Percentiles rank a stretch among this genome's conserved stretches.
Conservation (phyloP, 1,284 basidiomycete species). For the Rhodotorula mucilaginosa region DNA sequence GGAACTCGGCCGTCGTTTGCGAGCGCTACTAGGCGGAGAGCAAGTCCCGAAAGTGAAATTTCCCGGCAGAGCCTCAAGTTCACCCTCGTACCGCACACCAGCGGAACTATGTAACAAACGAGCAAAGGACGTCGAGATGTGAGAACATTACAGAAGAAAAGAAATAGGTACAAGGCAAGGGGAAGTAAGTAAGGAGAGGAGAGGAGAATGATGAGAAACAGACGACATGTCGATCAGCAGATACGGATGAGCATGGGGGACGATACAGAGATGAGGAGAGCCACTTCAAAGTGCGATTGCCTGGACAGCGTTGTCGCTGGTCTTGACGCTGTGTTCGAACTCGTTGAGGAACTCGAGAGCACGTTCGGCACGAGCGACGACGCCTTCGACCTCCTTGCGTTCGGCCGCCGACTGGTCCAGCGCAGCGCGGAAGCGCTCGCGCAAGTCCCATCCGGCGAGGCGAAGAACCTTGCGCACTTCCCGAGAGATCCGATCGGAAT, state of each 20-base stretch:
- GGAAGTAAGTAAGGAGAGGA: too few species aligned
- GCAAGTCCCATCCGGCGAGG: constrained; percentile 86
- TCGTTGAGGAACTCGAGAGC: constrained; percentile 72
- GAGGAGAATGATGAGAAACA: too few species aligned
- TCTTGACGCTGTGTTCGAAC: constrained; percentile 37
- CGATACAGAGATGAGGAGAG: background rate
- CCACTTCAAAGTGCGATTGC: constrained; percentile 14
- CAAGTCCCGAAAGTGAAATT: too few species aligned
- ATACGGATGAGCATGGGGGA: background rate
- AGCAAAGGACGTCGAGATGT: too few species aligned
- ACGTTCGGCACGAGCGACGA: constrained; percentile 63
- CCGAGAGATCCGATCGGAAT: constrained; percentile 69
- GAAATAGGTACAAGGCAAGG: too few species aligned
- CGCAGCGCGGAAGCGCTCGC: constrained; percentile 75
- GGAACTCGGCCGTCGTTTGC: too few species aligned
- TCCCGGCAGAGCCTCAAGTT: too few species aligned
- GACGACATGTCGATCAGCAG: too few species aligned
- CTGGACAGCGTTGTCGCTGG: constrained; percentile 27
- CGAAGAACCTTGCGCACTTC: constrained; percentile 94
- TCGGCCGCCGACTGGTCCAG: constrained; percentile 74
- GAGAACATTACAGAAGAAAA: too few species aligned
- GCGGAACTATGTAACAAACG: too few species aligned
- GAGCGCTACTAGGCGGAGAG: too few species aligned
- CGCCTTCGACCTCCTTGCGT: constrained; percentile 73
- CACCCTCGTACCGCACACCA: too few species aligned